These are phyloP conservation scores for Holtermanniella nyarrowii DNA, from an alignment of 768 basidiomycete genomes.

Conservation along the genomic window DNA sequence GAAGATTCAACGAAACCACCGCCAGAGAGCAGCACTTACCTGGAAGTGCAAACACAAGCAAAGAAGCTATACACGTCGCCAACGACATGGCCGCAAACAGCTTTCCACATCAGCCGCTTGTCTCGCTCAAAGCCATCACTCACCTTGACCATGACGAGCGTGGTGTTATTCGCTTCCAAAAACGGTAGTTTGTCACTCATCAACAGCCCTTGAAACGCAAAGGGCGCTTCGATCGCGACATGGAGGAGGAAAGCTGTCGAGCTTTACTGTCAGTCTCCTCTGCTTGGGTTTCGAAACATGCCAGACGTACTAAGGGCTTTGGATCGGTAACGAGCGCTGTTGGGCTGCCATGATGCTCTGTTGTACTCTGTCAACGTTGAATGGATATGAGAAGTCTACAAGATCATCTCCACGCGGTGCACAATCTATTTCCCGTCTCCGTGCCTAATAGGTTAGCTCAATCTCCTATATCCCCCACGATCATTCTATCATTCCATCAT, in stretches of 20 bases:
- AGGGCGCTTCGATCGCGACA: constrained; percentile 64
- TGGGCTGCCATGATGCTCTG: neutral
- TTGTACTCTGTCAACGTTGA: too few species aligned
- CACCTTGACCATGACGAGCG: constrained; percentile 65
- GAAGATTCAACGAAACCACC: neutral
- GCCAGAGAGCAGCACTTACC: constrained; percentile 45
- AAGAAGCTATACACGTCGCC: constrained; percentile 52
- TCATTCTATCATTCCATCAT: too few species aligned
- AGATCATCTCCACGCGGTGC: too few species aligned
- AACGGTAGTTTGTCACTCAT: constrained; percentile 58
- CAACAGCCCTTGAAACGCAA: constrained; percentile 66
- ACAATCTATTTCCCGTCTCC: too few species aligned
- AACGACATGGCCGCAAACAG: constrained; percentile 58
- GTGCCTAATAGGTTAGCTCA: too few species aligned
- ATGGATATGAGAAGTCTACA: too few species aligned
- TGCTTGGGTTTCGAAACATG: too few species aligned
- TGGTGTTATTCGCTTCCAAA: constrained; percentile 70
- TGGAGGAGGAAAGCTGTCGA: constrained; percentile 66
- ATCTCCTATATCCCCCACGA: too few species aligned
- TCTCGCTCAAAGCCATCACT: neutral
- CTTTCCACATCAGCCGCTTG: constrained; percentile 40
- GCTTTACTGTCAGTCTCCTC: constrained; percentile 38
- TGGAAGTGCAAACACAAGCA: constrained; percentile 62
- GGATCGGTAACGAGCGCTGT: neutral
- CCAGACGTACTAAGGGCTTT: neutral